Evolutionary conservation across 2,329 filamentous ascomycete species (phyloP), one percentile per base, ranked within the genome.

Genomic region (Aureobasidium pullulans): DNA sequence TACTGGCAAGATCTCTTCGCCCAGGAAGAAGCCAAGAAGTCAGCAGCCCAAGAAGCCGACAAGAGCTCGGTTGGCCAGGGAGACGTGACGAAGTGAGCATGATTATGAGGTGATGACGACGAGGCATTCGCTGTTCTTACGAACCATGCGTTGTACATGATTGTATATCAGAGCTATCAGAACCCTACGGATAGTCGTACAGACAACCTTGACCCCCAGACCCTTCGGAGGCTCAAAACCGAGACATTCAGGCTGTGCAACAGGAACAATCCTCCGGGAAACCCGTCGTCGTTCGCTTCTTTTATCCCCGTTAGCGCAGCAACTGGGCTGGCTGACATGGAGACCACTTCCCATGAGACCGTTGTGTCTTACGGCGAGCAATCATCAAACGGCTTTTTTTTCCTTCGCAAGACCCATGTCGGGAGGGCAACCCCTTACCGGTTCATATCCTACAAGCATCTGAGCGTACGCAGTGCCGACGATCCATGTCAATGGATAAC

Each of bases 1-100:
- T 73, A 76, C 61, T 77, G 75, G 75, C 69, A 70, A 64, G 68
- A 73, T 59, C 68, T 75, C 11, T 66, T 71, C 39, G 64, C 60
- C 10, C 64, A 70, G 52, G 67, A 69, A 59, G 65, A 65, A 43
- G 60, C 57, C 43, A 60, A 63, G 40, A 56, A 31, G 36, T 13
- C 42, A n/a, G 43, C 61, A 47, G 57, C 48, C 13, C 57, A 60
- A 47, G 31, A 58, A 32, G 23, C 48, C 43, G 43, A 48, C 54
- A 57, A 48, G 42, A 40, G 32, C 40, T 40, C 36, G 29, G 57
- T 43, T 6, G 47, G 57, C 31, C 47, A 52, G 47, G 57, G 57
- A 50, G 57, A 59, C 46, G 56, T 48, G 44, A 40, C 34, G n/a
- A 49, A 50, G 37, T 52, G 36, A 59, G 29, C 39, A 42, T 13